A percentile compares a stretch with the other conserved stretches of the same genome.
These are phyloP conservation scores for Ceratocystis huliohia DNA, from an alignment of 2,329 filamentous ascomycete species.

Conservation along the genomic window DNA sequence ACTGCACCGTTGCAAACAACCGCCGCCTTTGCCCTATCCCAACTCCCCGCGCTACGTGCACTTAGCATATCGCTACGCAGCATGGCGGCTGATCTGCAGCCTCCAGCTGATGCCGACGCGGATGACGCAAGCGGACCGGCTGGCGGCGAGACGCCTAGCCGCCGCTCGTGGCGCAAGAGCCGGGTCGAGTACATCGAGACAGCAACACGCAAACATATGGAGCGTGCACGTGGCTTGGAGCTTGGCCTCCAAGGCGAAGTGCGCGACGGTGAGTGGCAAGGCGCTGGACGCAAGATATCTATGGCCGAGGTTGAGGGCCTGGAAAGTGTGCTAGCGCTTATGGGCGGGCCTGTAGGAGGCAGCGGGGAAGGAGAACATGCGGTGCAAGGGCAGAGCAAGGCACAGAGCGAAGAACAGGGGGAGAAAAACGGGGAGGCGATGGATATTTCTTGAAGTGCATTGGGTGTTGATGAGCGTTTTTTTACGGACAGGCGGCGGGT, in stretches of 20 bases:
- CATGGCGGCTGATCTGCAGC: slow-evolving; percentile 50
- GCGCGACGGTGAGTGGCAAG: slow-evolving; percentile 52
- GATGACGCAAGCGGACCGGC: neutral
- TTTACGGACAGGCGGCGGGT: too few relatives aligned
- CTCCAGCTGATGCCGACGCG: slow-evolving; percentile 14
- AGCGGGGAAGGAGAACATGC: neutral
- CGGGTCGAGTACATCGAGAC: slow-evolving; percentile 72
- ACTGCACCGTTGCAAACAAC: slow-evolving; percentile 53
- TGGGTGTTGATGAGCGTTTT: neutral
- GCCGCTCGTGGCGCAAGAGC: slow-evolving; percentile 48
- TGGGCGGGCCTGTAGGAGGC: slow-evolving; percentile 28
- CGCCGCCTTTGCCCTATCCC: slow-evolving; percentile 65
- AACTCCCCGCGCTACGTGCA: slow-evolving; percentile 64
- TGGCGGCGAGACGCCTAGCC: slow-evolving; percentile 26
- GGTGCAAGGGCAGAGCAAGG: slow-evolving; percentile 6
- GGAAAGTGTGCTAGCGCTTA: slow-evolving; percentile 37
- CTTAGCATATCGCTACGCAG: slow-evolving; percentile 48
- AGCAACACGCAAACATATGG: slow-evolving; percentile 63
- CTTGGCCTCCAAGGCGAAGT: slow-evolving; percentile 48
- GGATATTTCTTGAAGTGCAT: neutral
- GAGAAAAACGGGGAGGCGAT: neutral
- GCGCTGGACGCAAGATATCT: slow-evolving; percentile 37
- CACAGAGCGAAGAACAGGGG: neutral
- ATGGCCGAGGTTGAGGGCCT: slow-evolving; percentile 45
- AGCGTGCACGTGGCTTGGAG: slow-evolving; percentile 55